Evolutionary conservation across 148 eudicot species (phyloP).

Genomic region (Silene conica): DNA sequence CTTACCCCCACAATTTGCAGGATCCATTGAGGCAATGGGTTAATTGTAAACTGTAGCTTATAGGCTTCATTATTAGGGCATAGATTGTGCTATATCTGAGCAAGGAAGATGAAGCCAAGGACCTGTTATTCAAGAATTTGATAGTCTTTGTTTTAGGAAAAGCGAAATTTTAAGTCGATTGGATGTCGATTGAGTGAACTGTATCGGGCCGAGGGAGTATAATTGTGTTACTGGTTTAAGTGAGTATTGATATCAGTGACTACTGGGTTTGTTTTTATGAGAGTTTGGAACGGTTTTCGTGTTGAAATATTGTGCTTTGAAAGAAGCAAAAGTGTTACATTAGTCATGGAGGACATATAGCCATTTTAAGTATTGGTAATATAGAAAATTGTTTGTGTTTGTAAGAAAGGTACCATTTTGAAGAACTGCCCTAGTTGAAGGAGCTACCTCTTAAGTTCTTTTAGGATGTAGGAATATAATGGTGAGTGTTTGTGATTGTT

Average conservation of each 20-base stretch:
- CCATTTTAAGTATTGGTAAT: constrained; percentile 1
- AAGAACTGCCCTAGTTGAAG: not conserved
- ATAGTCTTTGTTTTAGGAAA: not conserved
- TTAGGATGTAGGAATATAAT: not conserved
- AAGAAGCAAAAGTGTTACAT: not conserved
- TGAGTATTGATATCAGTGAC: not conserved
- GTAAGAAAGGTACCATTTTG: not conserved
- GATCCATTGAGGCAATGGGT: not conserved
- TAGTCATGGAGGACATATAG: not conserved
- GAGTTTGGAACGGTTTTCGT: not conserved
- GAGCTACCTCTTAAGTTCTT: not conserved
- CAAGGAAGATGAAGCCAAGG: not conserved
- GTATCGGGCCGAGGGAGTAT: not conserved
- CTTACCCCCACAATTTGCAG: too few species aligned
- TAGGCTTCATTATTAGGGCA: not conserved
- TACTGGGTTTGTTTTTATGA: not conserved
- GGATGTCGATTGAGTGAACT: not conserved
- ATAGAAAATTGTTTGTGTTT: not conserved
- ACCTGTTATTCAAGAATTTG: too few species aligned
- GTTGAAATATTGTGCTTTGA: too few species aligned
- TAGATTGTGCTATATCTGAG: not conserved
- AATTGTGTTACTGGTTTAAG: not conserved
- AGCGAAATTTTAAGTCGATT: not conserved
- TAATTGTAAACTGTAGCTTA: not conserved
- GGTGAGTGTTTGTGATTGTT: not conserved